These are phyloP conservation scores for Parastagonospora nodorum DNA, from an alignment of 2,329 filamentous ascomycete species.

Conservation along the genomic window DNA sequence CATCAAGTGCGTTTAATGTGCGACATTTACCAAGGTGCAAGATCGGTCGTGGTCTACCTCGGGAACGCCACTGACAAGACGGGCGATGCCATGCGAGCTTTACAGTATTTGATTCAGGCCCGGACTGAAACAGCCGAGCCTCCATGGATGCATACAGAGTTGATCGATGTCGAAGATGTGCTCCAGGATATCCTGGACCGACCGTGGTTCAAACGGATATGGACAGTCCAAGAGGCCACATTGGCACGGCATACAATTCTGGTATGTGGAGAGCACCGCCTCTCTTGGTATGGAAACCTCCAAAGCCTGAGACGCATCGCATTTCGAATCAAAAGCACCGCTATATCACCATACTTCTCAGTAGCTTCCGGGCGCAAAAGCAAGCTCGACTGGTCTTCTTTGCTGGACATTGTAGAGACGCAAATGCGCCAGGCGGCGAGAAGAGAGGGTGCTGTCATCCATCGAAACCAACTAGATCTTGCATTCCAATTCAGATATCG, in stretches of 20 bases:
- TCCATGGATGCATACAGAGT: neutral
- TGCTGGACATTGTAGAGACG: neutral
- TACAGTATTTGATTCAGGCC: no score
- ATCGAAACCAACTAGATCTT: neutral
- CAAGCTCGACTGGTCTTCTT: neutral
- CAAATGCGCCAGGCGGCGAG: neutral
- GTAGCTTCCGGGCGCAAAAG: neutral
- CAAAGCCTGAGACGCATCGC: neutral
- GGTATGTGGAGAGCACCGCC: neutral
- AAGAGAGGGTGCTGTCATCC: neutral
- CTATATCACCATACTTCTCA: neutral
- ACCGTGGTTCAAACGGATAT: neutral
- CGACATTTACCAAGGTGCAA: no score
- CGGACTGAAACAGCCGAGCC: neutral
- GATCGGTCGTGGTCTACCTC: no score
- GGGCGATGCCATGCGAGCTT: no score
- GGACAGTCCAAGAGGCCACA: neutral
- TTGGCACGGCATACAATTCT: neutral
- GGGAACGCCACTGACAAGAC: no score
- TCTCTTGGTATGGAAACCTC: neutral
- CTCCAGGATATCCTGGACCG: neutral
- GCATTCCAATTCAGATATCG: neutral
- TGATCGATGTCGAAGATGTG: neutral
- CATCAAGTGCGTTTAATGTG: no score
- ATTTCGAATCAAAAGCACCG: neutral